These are phyloP conservation scores for Pseudofabraea citricarpa DNA, from an alignment of 2,329 filamentous ascomycete genomes.

Conservation along the genomic window DNA sequence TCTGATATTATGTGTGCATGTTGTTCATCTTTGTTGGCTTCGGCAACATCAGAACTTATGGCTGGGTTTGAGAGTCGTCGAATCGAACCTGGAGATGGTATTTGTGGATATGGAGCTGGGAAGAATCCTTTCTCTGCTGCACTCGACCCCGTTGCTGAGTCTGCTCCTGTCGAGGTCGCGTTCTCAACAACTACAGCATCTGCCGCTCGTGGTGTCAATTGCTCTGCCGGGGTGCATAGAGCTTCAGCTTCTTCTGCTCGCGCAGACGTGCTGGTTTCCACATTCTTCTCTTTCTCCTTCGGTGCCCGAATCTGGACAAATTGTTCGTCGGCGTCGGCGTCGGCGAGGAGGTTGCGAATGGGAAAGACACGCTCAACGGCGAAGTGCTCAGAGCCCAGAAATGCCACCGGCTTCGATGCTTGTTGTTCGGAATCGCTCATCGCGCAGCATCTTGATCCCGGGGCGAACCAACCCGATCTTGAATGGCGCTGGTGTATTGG, in stretches of 20 bases:
- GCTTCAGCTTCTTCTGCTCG: too few species aligned
- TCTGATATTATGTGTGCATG: constrained; percentile 8
- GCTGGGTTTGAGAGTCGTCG: constrained; percentile 8
- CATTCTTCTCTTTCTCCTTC: not conserved
- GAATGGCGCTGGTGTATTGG: too few species aligned
- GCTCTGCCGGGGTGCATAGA: too few species aligned
- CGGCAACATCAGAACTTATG: not conserved
- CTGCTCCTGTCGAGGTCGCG: not conserved
- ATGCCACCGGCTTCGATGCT: constrained; percentile 11
- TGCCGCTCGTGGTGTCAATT: too few species aligned
- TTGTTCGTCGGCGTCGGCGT: not conserved
- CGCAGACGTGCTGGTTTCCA: not conserved
- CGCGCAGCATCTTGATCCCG: constrained; percentile 6
- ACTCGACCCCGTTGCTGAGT: not conserved
- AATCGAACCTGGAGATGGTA: constrained; percentile 10
- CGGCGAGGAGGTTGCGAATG: constrained; percentile 16
- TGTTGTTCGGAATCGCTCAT: constrained; percentile 5
- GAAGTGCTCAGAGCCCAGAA: constrained; percentile 13
- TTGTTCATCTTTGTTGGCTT: not conserved
- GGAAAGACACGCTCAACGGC: constrained; percentile 19
- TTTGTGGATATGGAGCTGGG: constrained; percentile 13
- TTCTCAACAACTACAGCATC: not conserved
- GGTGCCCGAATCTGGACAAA: not conserved
- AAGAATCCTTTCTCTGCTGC: constrained; percentile 1
- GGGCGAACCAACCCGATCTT: too few species aligned